A percentile compares a stretch with the other conserved stretches of the same genome.
Conservation (phyloP, 2,329 filamentous ascomycete genomes). For the Knoxdaviesia proteae region DNA sequence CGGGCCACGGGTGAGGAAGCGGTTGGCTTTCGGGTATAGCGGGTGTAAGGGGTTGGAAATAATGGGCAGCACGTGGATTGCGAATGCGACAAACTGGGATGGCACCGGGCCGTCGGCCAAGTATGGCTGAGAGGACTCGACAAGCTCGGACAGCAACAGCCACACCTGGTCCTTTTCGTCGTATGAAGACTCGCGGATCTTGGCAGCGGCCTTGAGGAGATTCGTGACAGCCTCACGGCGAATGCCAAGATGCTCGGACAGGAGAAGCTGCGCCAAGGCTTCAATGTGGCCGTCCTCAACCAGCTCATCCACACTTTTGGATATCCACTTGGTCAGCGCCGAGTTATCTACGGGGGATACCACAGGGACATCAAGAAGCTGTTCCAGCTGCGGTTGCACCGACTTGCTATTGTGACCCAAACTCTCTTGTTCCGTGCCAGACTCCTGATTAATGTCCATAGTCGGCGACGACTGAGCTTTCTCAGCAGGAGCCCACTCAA, state of each 20-base stretch:
- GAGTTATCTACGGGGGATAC: conserved; percentile 26
- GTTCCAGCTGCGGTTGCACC: conserved; percentile 17
- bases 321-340: conserved; percentile 42
- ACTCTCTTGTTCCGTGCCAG: background rate
- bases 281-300: conserved; percentile 57
- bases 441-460: background rate
- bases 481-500: too few species aligned
- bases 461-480: too few species aligned
- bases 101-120: conserved; percentile 41
- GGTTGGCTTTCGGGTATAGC: conserved; percentile 72
- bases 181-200: conserved; percentile 46
- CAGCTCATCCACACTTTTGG: conserved; percentile 58
- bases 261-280: conserved; percentile 53
- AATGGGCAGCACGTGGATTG: conserved; percentile 46
- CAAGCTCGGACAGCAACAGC: conserved; percentile 58
- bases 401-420: too few species aligned
- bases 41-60: conserved; percentile 58
- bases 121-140: conserved; percentile 45
- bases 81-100: conserved; percentile 57
- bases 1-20: conserved; percentile 60
- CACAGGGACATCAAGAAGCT: conserved; percentile 28
- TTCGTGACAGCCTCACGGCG: conserved; percentile 57
- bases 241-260: conserved; percentile 53
- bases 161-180: conserved; percentile 60
- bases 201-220: conserved; percentile 42